Evolutionary conservation across 2,329 filamentous ascomycete genomes (phyloP), one percentile per base, ranked within the genome.

Genomic region (Blastomyces gilchristii): DNA sequence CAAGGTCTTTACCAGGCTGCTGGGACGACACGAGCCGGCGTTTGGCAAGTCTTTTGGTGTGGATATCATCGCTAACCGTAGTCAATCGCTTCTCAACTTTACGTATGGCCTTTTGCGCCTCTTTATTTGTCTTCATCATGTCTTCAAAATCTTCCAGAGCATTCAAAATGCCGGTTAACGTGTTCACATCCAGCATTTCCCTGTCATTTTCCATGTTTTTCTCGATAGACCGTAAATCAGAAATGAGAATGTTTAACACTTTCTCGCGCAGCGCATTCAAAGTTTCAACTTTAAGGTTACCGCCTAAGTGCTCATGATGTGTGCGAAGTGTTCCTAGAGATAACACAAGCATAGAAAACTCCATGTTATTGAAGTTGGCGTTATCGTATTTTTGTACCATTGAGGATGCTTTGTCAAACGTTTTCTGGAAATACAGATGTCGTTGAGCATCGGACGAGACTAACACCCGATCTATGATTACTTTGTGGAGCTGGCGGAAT

Each of bases 131-230:
- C 25, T 67, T 68, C 6, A 71, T 69, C 22, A 77, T 64, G 60
- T 77, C 75, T 64, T 75, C 73, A 63, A 78, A 76, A 47, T 76
- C 72, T 62, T 77, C 75, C 50, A 77, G 65, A 14, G 73, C 70
- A 68, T 74, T 73, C 31, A 77, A 69, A 12, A 71, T 72, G 60
- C 75, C 75, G 37, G 73, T 73, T 18, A 77, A 54, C 2, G 14
- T 58, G 11, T 41, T 72, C 34, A 73, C 69, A 61, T 73, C 68
- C 41, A 73, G 50, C 45, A 71, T 67, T 28, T 75, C 68, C 7
- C 58, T 39, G 12, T 45, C n/a, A 65, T 75, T 75, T 63, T 71
- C 72, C 65, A 72, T 72, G 50, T 70, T 69, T 50, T 72, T 70
- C 62, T 72, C 74, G 54, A 75, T 69, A 2, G 71, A 69, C 54